Evolutionary conservation across 345 rosid genomes (phyloP), one percentile per base, ranked within the genome.

Genomic region (Rhizophora mangle): DNA sequence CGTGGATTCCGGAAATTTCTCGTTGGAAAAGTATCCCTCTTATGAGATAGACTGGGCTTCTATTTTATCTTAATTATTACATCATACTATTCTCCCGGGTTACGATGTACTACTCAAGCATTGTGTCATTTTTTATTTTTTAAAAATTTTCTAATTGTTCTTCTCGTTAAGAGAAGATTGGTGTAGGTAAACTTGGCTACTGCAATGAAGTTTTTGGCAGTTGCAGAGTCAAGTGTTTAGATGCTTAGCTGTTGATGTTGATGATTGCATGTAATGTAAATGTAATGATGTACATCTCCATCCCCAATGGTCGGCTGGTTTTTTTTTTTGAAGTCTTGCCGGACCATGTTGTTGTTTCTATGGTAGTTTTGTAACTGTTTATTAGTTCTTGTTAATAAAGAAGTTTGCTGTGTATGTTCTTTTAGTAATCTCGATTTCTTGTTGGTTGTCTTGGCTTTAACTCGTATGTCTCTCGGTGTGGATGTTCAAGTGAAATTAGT

Each of bases 1-100:
- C 22, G 34, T 68, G 16, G 76, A 77, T 30, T 67, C 76, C 4
- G 73, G 66, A 22, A 68, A 68, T 32, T 72, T 77, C 59, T 49
- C 27, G 68, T 64, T 77, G 76, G 62, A 62, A 36, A 77, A 68
- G 53, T 72, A 39, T n/a, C 80, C 80, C 2, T 77, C 80, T 36
- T 66, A 76, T 37, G 80, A 77, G 72, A 77, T 77, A 29, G 80
- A 77, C 24, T 77, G 80, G 80, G 80, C 57, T 68, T 72, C 80
- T 11, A 46, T 77, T 18, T 37, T 77, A 20, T 68, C 72, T 10
- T 63, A 71, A 7, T n/a, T 68, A 1, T 22, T 55, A 22, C 16
- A 55, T 43, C 47, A 43, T 11, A 43, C 15, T 43, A 43, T 19
- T 43, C 19, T 2, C 18, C 1, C 49, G 1, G 6, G 18, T 19